A percentile compares a stretch with the other conserved stretches of the same genome.
Conservation (phyloP, 768 basidiomycete species). For the Boletales sp. region DNA sequence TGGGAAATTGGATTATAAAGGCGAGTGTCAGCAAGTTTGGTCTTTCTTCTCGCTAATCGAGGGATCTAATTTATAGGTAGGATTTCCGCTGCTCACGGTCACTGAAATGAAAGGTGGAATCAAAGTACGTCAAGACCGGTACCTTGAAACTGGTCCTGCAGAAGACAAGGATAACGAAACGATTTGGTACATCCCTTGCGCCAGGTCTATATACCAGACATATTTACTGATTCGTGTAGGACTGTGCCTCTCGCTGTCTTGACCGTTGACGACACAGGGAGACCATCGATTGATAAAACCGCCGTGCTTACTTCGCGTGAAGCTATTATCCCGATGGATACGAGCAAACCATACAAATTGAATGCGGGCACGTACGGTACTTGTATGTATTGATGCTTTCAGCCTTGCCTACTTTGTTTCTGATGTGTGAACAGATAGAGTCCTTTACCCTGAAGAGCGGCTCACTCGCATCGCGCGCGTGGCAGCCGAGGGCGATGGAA, state of each 20-base stretch:
- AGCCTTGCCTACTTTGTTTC: neutral
- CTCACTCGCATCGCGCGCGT: conserved; percentile 75
- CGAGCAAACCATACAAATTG: conserved; percentile 77
- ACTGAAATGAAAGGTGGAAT: conserved; percentile 72
- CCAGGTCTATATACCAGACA: neutral
- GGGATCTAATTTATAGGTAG: conserved; percentile 39
- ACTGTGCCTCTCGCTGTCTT: conserved; percentile 76
- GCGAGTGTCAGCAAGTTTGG: conserved; percentile 27
- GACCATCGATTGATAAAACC: conserved; percentile 53
- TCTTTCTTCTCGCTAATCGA: neutral
- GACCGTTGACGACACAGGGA: conserved; percentile 55
- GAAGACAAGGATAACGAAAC: conserved; percentile 84
- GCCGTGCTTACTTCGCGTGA: conserved; percentile 69
- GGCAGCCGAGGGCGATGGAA: conserved; percentile 59
- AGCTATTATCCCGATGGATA: conserved; percentile 66
- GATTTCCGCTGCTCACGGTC: conserved; percentile 88
- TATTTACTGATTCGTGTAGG: conserved; percentile 38
- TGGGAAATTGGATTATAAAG: conserved; percentile 91
- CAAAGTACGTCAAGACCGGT: conserved; percentile 83
- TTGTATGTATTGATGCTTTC: conserved; percentile 49
- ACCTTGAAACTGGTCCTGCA: conserved; percentile 80
- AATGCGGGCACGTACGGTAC: conserved; percentile 88
- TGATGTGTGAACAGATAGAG: conserved; percentile 55
- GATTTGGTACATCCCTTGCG: conserved; percentile 55
- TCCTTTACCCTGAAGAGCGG: conserved; percentile 79